Conservation (phyloP, 1,284 basidiomycete species). For the Moesziomyces antarcticus region DNA sequence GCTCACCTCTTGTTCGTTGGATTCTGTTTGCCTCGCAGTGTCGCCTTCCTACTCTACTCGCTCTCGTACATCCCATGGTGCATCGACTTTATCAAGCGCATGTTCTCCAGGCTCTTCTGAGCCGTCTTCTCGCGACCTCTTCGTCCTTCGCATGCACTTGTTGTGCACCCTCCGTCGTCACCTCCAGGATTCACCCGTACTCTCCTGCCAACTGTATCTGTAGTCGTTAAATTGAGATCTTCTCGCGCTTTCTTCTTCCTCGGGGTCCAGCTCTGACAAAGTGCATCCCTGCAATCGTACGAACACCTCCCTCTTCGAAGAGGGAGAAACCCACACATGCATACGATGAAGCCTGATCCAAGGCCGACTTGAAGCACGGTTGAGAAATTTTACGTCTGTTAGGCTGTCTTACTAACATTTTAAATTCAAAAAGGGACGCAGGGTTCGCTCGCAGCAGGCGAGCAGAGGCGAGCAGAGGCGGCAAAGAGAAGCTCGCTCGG, state of each 20-base stretch:
- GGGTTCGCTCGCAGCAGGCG: no score
- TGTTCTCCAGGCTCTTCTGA: constrained; percentile 53
- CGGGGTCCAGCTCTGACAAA: no score
- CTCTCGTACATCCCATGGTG: constrained; percentile 54
- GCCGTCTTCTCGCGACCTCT: not conserved
- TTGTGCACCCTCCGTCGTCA: not conserved
- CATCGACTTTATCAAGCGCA: constrained; percentile 56
- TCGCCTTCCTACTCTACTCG: constrained; percentile 47
- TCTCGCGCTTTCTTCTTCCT: no score
- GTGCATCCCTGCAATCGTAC: no score
- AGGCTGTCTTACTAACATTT: not conserved
- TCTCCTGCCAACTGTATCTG: not conserved
- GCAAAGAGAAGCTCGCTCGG: no score
- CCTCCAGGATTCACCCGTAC: not conserved
- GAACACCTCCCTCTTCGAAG: no score
- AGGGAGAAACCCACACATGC: no score
- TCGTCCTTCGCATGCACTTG: no score
- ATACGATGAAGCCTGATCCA: no score
- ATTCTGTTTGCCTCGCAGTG: constrained; percentile 14
- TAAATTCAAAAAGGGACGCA: not conserved
- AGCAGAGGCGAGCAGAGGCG: no score
- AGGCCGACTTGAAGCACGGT: no score
- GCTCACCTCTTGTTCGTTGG: constrained; percentile 2
- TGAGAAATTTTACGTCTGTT: no score
- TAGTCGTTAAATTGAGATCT: not conserved